A percentile compares a stretch with the other conserved stretches of the same genome.
Evolutionary conservation across 306 rosid genomes (phyloP).

Genomic region (Rosa multiflora): DNA sequence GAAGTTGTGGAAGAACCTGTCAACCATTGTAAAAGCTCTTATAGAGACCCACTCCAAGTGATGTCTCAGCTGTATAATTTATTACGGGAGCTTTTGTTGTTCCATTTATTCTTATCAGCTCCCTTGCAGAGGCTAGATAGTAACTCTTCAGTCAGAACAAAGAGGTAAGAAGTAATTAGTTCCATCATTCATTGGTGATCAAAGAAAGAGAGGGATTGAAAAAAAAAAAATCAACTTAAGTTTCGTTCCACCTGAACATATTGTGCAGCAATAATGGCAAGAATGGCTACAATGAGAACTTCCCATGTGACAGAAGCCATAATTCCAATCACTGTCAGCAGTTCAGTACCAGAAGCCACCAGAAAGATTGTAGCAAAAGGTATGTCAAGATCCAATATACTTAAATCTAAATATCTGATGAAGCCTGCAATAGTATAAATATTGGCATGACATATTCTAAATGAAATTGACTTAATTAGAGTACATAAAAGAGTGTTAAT

Average conservation of each 20-base stretch:
- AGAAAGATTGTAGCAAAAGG: constrained; percentile 50
- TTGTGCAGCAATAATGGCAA: constrained; percentile 44
- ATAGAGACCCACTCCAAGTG: constrained; percentile 73
- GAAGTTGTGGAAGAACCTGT: constrained; percentile 52
- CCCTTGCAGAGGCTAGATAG: constrained; percentile 71
- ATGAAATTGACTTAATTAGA: neutral
- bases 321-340: constrained; percentile 34
- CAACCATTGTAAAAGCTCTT: constrained; percentile 59
- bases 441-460: too few relatives aligned
- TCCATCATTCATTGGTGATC: neutral
- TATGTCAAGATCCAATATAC: constrained; percentile 68
- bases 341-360: constrained; percentile 33
- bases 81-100: constrained; percentile 83
- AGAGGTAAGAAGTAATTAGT: neutral
- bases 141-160: constrained; percentile 38
- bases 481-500: neutral
- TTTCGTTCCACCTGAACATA: constrained; percentile 46
- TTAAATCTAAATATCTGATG: constrained; percentile 55
- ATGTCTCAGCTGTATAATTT: constrained; percentile 74
- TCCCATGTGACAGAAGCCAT: constrained; percentile 80
- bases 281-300: constrained; percentile 64
- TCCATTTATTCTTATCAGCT: constrained; percentile 79
- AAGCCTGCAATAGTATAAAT: constrained; percentile 52
- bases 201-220: constrained; percentile 1
- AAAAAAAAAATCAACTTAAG: neutral